Base-by-base conservation (phyloP, 1,139 yeast species). In the Debaryomyces subglobosus region DNA sequence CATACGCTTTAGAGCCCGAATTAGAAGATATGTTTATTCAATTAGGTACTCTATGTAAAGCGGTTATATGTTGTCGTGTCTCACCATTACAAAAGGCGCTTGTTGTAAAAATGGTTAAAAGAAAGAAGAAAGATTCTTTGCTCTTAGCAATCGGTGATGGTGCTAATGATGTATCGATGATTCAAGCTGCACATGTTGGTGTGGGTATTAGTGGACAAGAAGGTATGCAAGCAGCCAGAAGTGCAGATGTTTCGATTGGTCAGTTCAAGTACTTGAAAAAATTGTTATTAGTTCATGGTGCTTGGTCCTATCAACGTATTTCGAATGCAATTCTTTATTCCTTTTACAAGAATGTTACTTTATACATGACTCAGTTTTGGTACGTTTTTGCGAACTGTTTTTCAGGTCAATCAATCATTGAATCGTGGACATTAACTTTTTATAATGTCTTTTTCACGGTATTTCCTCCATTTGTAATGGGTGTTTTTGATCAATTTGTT, bases 321-420 rank as follows among this genome's bases (percentile, higher is more conserved):
- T 86, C 96, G 15, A 85, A 86, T 59, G 97, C 97, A 1, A 94
- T 94, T 54, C 76, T 95, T 53, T 95, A 92, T 66, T 91, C 97
- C 0, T 95, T 94, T 60, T 95, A 95, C 81, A 95, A 95, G 71
- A 95, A 95, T 62, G 89, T 94, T 62, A 90, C 97, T 1, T 77
- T 95, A 49, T 94, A 92, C 69, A 89, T 94, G 97, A 90, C 97
- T 2, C 99, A 95, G 69, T 95, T 95, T 68, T 95, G 99, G 99
- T 95, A 81, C 68, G 97, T 92, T 25, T 94, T 94, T 64, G 79
- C 85, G 50, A 94, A 92, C 66, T 95, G 92, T 10, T 95, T 84
- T 62, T 90, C 97, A 23, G 99, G 99, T 23, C 97, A 94, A 69
- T 90, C 97, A 0, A 86, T 95, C 57, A 89, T 88, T 63, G 99